Conservation (phyloP, 257 asterid genomes). For the Marsdenia floribunda region DNA sequence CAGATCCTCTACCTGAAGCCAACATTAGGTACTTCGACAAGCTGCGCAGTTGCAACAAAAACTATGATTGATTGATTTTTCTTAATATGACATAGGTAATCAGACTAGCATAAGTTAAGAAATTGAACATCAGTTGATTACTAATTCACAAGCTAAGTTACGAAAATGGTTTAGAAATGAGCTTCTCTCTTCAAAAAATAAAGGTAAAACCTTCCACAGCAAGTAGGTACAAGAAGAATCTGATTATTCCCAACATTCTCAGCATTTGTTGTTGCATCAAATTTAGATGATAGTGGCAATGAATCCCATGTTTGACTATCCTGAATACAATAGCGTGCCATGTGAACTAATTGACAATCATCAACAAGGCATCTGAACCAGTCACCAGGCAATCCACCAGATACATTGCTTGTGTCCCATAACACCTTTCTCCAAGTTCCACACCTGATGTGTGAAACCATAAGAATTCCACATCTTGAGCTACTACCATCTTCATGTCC, state of each 20-base stretch:
- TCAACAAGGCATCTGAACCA: constrained; percentile 88
- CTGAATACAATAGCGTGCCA: constrained; percentile 67
- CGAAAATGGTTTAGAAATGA: constrained; percentile 1
- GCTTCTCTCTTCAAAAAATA: constrained; percentile 11
- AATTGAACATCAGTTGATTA: neutral
- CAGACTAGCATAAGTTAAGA: neutral
- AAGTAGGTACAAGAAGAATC: constrained; percentile 64
- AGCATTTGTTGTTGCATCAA: constrained; percentile 42
- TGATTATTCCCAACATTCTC: constrained; percentile 45
- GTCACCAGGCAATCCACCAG: constrained; percentile 16
- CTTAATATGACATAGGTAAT: neutral
- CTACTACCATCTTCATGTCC: constrained; percentile 24
- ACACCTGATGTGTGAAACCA: constrained; percentile 82
- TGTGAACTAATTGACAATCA: constrained; percentile 37
- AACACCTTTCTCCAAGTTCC: constrained; percentile 82
- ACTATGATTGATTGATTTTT: neutral
- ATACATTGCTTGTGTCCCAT: constrained; percentile 24
- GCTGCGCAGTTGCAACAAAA: constrained; percentile 29
- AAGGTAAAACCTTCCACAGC: constrained; percentile 81
- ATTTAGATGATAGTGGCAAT: constrained; percentile 58
- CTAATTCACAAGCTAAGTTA: neutral
- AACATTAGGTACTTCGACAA: constrained; percentile 88
- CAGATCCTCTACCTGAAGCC: constrained; percentile 89
- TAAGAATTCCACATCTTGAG: constrained; percentile 55
- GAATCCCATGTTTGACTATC: constrained; percentile 93